phyloP scores from a whole-genome alignment of 257 asterid genomes.

The Leonotis leonurus region DNA sequence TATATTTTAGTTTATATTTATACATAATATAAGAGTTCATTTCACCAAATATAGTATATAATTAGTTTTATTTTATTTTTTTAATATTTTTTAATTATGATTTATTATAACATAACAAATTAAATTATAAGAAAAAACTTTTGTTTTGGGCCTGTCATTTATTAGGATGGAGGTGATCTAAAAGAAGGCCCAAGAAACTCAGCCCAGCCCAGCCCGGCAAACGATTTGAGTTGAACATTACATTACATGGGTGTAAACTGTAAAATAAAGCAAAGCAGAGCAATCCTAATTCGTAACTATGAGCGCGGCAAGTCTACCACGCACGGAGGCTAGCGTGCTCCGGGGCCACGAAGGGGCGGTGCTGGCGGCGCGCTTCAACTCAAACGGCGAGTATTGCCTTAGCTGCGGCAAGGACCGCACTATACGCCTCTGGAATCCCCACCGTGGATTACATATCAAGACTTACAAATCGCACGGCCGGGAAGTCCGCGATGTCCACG shows the following conservation, averaged over 20 bases:
- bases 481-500: conserved; percentile 92
- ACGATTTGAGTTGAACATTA: too few relatives aligned
- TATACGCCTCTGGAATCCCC: conserved; percentile 92
- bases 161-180: too few relatives aligned
- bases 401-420: conserved; percentile 98
- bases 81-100: too few relatives aligned
- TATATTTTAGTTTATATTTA: too few relatives aligned
- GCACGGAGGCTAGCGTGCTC: conserved; percentile 59
- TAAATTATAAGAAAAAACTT: too few relatives aligned
- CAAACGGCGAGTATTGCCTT: conserved; percentile 81
- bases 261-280: too few relatives aligned
- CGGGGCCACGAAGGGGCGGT: conserved; percentile 97
- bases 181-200: background rate
- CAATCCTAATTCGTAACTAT: too few relatives aligned
- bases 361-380: conserved; percentile 84
- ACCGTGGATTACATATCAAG: conserved; percentile 84
- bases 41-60: too few relatives aligned
- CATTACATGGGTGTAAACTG: background rate
- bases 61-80: too few relatives aligned
- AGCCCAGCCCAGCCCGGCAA: background rate
- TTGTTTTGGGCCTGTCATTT: too few relatives aligned
- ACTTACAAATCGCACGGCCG: conserved; percentile 96
- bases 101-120: too few relatives aligned
- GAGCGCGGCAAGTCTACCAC: conserved; percentile 46
- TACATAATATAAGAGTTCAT: too few relatives aligned